Conservation (phyloP, 805 yeast species). For the Starmera pachycereana region DNA sequence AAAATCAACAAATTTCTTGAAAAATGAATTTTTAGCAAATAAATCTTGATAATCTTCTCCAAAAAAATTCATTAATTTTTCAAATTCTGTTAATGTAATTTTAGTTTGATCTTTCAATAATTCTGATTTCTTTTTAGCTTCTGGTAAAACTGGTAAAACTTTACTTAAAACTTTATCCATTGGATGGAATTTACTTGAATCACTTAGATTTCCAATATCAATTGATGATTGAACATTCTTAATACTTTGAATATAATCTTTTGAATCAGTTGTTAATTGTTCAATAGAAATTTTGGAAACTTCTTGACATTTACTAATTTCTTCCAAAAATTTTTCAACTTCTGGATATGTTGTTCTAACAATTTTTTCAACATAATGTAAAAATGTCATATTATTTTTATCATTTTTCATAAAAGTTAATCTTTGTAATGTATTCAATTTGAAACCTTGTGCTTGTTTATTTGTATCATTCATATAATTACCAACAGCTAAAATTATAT, state of each 20-base stretch:
- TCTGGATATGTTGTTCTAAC: constrained; percentile 60
- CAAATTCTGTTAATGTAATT: constrained; percentile 40
- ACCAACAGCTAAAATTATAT: constrained; percentile 62
- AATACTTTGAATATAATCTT: constrained; percentile 40
- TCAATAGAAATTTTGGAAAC: constrained; percentile 56
- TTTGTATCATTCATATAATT: constrained; percentile 69
- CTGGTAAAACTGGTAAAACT: constrained; percentile 40
- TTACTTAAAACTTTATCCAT: constrained; percentile 48
- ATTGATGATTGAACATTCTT: constrained; percentile 42
- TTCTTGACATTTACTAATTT: constrained; percentile 39
- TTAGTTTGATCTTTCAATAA: constrained; percentile 39
- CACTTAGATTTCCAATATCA: constrained; percentile 56
- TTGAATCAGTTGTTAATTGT: constrained; percentile 48
- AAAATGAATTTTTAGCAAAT: constrained; percentile 47
- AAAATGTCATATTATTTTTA: constrained; percentile 56
- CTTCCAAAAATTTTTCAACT: constrained; percentile 48
- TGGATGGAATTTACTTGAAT: constrained; percentile 54
- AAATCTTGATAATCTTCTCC: constrained; percentile 56
- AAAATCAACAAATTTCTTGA: constrained; percentile 52
- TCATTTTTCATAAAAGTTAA: constrained; percentile 59
- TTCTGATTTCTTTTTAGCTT: constrained; percentile 44
- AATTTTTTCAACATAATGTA: constrained; percentile 66
- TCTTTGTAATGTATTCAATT: constrained; percentile 56
- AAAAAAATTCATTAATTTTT: constrained; percentile 53
- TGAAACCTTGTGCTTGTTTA: constrained; percentile 63